phyloP scores from a whole-genome alignment of 257 asterid genomes.

The Solanum corneliomulleri region DNA sequence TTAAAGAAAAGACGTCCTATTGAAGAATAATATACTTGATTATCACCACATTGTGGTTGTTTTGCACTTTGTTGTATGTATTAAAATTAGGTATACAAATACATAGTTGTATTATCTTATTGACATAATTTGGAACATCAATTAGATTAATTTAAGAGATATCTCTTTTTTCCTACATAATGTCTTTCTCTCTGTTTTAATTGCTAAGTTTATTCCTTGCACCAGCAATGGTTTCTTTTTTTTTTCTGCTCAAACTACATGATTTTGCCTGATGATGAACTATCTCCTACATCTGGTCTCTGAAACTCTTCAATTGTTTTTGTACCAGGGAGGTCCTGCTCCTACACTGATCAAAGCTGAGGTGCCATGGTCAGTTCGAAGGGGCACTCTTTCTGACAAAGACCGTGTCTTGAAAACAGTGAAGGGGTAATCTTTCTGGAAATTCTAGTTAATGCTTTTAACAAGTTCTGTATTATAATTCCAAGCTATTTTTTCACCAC shows the following conservation, averaged over 20 bases:
- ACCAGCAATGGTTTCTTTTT: neutral
- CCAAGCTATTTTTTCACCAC: neutral
- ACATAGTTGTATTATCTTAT: neutral
- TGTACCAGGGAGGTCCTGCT: constrained; percentile 40
- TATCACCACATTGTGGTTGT: neutral
- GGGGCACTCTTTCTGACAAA: constrained; percentile 7
- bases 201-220: neutral
- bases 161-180: neutral
- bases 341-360: constrained; percentile 11
- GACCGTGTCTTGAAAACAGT: constrained; percentile 13
- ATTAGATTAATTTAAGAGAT: neutral
- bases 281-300: neutral
- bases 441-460: neutral
- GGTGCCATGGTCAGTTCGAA: constrained; percentile 9
- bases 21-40: neutral
- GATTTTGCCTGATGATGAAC: neutral
- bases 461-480: neutral
- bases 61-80: neutral
- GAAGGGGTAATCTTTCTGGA: constrained; percentile 8
- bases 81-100: neutral
- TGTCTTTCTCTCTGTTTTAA: neutral
- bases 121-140: neutral
- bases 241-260: neutral
- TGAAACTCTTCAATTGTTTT: constrained; percentile 1
- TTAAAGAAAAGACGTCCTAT: neutral